A percentile compares a stretch with the other conserved stretches of the same genome.
phyloP scores from a whole-genome alignment of 176 grass and related monocot genomes.

The Zizania latifolia region DNA sequence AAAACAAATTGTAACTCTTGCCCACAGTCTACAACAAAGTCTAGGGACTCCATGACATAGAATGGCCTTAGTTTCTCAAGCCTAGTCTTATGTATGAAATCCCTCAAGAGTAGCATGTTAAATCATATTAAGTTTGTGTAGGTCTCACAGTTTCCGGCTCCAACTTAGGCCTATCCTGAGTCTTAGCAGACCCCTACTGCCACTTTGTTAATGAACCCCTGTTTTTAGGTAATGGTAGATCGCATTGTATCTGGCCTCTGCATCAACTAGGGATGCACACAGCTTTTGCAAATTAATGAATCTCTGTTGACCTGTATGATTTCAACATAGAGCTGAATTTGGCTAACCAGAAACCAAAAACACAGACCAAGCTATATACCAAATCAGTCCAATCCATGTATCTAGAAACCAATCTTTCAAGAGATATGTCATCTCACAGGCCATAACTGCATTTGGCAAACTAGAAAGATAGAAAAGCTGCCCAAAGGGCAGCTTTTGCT shows the following conservation, averaged over 20 bases:
- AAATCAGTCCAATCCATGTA: background rate
- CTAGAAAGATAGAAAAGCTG: background rate
- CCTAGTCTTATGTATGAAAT: conserved; percentile 4
- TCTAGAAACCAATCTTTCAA: background rate
- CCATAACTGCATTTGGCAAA: background rate
- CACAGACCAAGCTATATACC: background rate
- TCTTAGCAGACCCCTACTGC: background rate
- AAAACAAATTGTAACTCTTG: too few species aligned
- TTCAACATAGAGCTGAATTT: too few species aligned
- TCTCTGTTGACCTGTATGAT: background rate
- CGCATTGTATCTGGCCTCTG: background rate
- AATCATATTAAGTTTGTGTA: background rate
- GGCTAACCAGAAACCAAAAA: background rate
- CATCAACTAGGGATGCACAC: background rate
- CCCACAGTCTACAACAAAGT: too few species aligned
- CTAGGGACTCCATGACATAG: too few species aligned
- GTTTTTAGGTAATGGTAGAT: background rate
- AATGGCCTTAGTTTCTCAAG: too few species aligned
- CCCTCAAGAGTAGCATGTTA: background rate
- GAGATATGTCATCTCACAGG: background rate
- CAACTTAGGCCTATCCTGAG: background rate
- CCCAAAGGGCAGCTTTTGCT: background rate
- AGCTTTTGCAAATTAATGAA: background rate
- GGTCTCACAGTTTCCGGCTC: background rate
- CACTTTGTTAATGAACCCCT: background rate